phyloP scores from a whole-genome alignment of 805 yeast species.

The Candida ponderosae region DNA sequence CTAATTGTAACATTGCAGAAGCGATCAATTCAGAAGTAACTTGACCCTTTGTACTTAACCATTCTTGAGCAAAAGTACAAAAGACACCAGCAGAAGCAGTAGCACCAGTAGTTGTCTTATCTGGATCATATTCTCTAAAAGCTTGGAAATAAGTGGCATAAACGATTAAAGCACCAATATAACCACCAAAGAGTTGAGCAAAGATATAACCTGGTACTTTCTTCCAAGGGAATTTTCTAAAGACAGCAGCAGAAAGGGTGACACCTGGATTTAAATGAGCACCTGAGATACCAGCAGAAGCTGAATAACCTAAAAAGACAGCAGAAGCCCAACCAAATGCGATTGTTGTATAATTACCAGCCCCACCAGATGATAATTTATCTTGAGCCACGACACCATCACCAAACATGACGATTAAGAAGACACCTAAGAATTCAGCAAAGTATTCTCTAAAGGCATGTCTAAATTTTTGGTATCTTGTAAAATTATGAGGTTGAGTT shows the following conservation, averaged over 20 bases:
- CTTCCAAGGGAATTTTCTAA: conserved; percentile 43
- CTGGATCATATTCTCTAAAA: conserved; percentile 28
- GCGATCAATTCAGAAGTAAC: conserved; percentile 40
- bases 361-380: conserved; percentile 24
- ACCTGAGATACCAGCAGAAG: conserved; percentile 49
- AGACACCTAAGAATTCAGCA: conserved; percentile 46
- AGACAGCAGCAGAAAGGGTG: conserved; percentile 37
- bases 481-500: conserved; percentile 9
- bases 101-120: conserved; percentile 19
- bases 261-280: conserved; percentile 53
- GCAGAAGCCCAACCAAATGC: conserved; percentile 49
- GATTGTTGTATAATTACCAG: conserved; percentile 34
- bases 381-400: conserved; percentile 42
- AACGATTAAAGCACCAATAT: conserved; percentile 36
- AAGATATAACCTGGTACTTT: conserved; percentile 37
- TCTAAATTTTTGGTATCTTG: conserved; percentile 17
- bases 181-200: conserved; percentile 43
- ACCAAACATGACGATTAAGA: conserved; percentile 38
- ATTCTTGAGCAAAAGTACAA: conserved; percentile 36
- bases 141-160: conserved; percentile 37
- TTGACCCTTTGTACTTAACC: conserved; percentile 33
- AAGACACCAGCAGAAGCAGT: conserved; percentile 34
- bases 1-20: conserved; percentile 35
- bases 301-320: conserved; percentile 41
- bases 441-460: conserved; percentile 33